Base-by-base conservation (phyloP, 1,139 yeast species). In the Nadsonia commutata region DNA sequence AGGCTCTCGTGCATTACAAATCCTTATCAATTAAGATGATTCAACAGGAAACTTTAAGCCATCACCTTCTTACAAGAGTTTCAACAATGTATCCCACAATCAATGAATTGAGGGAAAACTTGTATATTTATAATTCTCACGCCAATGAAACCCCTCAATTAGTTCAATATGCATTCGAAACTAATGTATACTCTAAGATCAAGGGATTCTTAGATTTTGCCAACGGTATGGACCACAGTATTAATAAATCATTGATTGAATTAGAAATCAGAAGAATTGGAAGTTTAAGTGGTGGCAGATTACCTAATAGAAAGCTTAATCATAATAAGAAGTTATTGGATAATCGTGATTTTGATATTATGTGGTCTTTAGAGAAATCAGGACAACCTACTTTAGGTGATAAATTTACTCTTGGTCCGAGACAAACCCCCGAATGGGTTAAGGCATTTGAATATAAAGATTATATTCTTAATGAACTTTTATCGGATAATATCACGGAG, bases 31-130 rank as follows among this genome's bases (percentile, higher is more conserved):
- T 86, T 49, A 83, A 81, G 54, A 80, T 80, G 65, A 63, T 86
- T 11, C 98, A 90, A 59, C 68, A 73, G 49, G 97, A 90, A 56
- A 76, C 90, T 0, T 60, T 86, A 44, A 71, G 78, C 16, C 78
- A 80, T 49, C 67, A 70, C 47, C 56, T 82, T 13, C 56, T 68
- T 6, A 67, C 76, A 1, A 66, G 84, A 41, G 52, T 65, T 19
- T 62, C 76, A 0, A 56, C 76, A 0, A 52, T 65, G 2, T 56
- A 51, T 39, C 74, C 77, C 3, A 51, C 55, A 9, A 51, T 53
- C 18, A 33, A 40, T 8, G 46, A 41, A 3, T 42, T 43, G 23
- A 20, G 48, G 18, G 45, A 50, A 6, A 54, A 55, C 2, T 55
- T 57, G 1, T 44, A 52, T 16, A 53, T 68, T 4, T 71, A 78